These are phyloP conservation scores for Logfia minima DNA, from an alignment of 129 eudicot genomes.

Conservation along the genomic window DNA sequence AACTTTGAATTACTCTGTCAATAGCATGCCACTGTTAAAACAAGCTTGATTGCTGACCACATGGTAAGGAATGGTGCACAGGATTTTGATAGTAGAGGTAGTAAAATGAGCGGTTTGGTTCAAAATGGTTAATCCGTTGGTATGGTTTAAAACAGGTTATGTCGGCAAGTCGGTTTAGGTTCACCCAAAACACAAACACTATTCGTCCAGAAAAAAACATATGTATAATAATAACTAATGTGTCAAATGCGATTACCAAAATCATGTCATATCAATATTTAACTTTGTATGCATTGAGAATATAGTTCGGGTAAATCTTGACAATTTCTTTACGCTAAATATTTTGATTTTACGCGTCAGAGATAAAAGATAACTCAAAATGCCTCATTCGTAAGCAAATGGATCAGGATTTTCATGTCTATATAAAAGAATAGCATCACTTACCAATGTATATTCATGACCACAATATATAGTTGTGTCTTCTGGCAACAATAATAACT, in stretches of 20 bases:
- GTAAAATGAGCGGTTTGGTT: not conserved
- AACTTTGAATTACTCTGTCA: constrained; percentile 92
- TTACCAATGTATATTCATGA: constrained; percentile 90
- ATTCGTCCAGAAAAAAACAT: not conserved
- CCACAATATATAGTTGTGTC: constrained; percentile 84
- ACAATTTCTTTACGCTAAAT: not conserved
- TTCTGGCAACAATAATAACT: constrained; percentile 70
- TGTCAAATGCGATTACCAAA: not conserved
- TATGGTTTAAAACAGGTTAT: not conserved
- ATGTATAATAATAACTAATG: not conserved
- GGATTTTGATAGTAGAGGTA: not conserved
- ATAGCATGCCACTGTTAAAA: constrained; percentile 11
- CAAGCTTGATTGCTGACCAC: constrained; percentile 19
- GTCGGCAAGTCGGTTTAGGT: not conserved
- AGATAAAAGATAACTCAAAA: not conserved
- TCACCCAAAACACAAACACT: not conserved
- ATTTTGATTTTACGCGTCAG: not conserved
- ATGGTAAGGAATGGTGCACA: constrained; percentile 15
- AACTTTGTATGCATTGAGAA: not conserved
- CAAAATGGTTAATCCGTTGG: not conserved
- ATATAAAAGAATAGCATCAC: constrained; percentile 24
- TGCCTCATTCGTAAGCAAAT: not conserved
- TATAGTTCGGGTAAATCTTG: not conserved
- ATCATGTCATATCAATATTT: not conserved
- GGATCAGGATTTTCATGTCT: not conserved